Percentiles rank a stretch among this genome's conserved stretches.
These are phyloP conservation scores for Coccomyxa subellipsoidea DNA, from an alignment of 163 green algal species.

Conservation along the genomic window DNA sequence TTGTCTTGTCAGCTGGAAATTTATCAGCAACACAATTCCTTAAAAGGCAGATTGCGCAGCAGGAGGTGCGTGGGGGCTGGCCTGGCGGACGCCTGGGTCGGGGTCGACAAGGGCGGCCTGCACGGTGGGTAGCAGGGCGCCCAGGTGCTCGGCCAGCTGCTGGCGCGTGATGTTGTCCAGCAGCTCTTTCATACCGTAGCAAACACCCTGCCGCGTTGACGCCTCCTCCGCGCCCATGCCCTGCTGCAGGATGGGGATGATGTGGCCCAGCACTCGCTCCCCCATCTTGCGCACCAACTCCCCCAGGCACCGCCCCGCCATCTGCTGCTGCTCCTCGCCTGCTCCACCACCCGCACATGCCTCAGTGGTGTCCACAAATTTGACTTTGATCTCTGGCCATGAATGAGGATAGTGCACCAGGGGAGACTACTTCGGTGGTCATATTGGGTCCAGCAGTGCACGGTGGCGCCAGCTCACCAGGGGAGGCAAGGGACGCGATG, in stretches of 20 bases:
- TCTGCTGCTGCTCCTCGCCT: conserved; percentile 68
- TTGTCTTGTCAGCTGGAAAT: no score
- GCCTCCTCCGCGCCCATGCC: conserved; percentile 44
- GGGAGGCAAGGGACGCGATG: conserved; percentile 66
- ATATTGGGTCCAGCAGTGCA: neutral
- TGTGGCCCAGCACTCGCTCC: conserved; percentile 83
- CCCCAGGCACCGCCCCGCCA: conserved; percentile 80
- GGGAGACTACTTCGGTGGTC: neutral
- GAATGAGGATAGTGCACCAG: no score
- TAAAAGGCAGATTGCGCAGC: no score
- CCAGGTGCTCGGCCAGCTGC: conserved; percentile 72
- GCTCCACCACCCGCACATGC: neutral
- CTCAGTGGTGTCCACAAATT: no score
- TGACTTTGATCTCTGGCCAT: no score
- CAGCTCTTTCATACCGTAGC: conserved; percentile 86
- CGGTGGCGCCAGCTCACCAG: conserved; percentile 25
- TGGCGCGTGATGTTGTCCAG: conserved; percentile 67
- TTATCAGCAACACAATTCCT: no score
- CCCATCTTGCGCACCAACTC: conserved; percentile 97
- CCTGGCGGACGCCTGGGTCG: conserved; percentile 50
- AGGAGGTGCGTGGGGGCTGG: neutral
- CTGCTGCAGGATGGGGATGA: conserved; percentile 88
- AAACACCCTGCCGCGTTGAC: conserved; percentile 76
- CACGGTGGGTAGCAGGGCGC: conserved; percentile 78
- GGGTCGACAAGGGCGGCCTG: conserved; percentile 81